phyloP scores from a whole-genome alignment of 805 yeast species.

The Myxozyma vanderwaltii region DNA sequence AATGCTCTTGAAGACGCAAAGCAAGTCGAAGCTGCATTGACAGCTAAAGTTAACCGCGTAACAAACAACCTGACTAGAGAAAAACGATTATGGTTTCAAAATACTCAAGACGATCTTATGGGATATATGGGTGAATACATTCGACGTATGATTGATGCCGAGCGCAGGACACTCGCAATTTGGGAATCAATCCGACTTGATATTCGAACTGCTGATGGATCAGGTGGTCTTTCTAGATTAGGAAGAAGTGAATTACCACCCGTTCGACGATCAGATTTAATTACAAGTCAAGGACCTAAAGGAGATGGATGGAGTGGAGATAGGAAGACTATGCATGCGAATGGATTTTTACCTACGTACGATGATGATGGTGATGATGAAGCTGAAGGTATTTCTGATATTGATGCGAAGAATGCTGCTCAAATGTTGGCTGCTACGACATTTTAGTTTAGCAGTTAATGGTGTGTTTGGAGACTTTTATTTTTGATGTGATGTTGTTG shows the following conservation, averaged over 20 bases:
- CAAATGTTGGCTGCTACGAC: conserved; percentile 74
- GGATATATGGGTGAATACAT: conserved; percentile 60
- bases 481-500: too few species aligned
- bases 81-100: conserved; percentile 58
- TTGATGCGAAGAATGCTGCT: conserved; percentile 87
- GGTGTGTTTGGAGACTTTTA: conserved; percentile 1
- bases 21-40: conserved; percentile 70
- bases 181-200: conserved; percentile 73
- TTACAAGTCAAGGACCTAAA: conserved; percentile 51
- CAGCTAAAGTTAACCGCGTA: conserved; percentile 76
- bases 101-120: conserved; percentile 60
- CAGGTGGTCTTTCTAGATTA: conserved; percentile 79
- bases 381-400: conserved; percentile 41
- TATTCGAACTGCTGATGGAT: conserved; percentile 70
- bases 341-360: conserved; percentile 30
- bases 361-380: conserved; percentile 33
- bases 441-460: too few species aligned
- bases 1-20: conserved; percentile 76
- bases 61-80: conserved; percentile 85
- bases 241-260: conserved; percentile 53
- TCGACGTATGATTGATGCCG: conserved; percentile 76
- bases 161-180: conserved; percentile 73
- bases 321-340: conserved; percentile 49
- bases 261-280: conserved; percentile 39
- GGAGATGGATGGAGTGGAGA: conserved; percentile 68